Conservation (phyloP, 345 rosid species). For the Anacardium occidentale region DNA sequence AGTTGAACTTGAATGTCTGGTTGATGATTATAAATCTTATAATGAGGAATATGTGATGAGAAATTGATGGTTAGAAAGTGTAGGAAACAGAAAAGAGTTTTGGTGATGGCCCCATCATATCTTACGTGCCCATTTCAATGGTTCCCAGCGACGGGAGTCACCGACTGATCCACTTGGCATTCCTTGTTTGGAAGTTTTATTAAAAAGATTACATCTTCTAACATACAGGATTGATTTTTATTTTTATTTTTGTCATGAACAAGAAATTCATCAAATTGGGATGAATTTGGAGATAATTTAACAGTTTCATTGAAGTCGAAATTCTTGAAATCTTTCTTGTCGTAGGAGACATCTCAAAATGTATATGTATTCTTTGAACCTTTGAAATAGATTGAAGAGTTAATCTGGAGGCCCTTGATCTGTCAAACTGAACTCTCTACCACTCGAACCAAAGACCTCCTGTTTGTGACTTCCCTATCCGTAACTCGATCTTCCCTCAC, state of each 20-base stretch:
- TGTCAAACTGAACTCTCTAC: too few relatives aligned
- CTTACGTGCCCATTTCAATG: conserved; percentile 5
- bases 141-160: not conserved
- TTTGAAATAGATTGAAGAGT: too few relatives aligned
- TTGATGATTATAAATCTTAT: not conserved
- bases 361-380: conserved; percentile 9
- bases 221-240: too few relatives aligned
- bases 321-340: not conserved
- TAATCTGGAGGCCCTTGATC: too few relatives aligned
- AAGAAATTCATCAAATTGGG: too few relatives aligned
- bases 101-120: conserved; percentile 4
- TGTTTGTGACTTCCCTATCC: too few relatives aligned
- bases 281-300: not conserved
- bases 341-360: conserved; percentile 5
- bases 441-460: too few relatives aligned
- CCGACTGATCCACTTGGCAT: conserved; percentile 3
- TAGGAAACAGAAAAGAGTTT: not conserved
- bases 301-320: conserved; percentile 2
- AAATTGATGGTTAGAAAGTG: conserved; percentile 4
- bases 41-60: conserved; percentile 1
- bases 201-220: too few relatives aligned
- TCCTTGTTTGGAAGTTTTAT: not conserved
- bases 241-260: too few relatives aligned
- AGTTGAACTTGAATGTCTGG: not conserved
- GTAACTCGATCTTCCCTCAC: conserved; percentile 21